Conservation (phyloP, 1,284 basidiomycete species). For the Sphaerobolus stellatus region DNA sequence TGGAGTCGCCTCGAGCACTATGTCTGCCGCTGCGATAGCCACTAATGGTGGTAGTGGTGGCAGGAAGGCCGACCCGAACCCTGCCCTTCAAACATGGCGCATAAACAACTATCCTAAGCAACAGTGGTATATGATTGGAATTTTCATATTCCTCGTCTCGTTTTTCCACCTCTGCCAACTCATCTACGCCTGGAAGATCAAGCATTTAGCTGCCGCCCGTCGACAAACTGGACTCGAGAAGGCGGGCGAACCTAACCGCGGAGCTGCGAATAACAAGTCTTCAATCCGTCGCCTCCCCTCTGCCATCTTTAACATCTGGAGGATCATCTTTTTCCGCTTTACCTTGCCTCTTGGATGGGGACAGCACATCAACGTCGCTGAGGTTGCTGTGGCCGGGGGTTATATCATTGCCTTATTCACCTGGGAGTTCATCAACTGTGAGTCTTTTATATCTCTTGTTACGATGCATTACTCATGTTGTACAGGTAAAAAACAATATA, state of each 20-base stretch:
- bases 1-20: too few species aligned
- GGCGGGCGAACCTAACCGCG: conserved; percentile 1
- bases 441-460: conserved; percentile 17
- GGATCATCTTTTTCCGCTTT: conserved; percentile 51
- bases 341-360: conserved; percentile 41
- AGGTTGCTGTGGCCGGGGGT: conserved; percentile 43
- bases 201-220: conserved; percentile 3
- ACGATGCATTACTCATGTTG: neutral
- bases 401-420: conserved; percentile 48
- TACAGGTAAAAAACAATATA: conserved; percentile 27
- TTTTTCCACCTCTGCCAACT: conserved; percentile 36
- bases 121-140: conserved; percentile 44
- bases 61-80: too few species aligned
- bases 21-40: too few species aligned
- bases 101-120: conserved; percentile 47
- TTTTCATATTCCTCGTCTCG: conserved; percentile 42
- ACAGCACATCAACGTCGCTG: conserved; percentile 48
- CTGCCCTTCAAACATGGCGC: too few species aligned
- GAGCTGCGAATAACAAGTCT: neutral
- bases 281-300: conserved; percentile 34
- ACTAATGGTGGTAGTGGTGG: too few species aligned
- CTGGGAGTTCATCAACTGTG: conserved; percentile 53
- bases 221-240: conserved; percentile 16
- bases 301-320: conserved; percentile 42
- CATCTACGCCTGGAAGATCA: conserved; percentile 12